Conservation (phyloP, 129 eudicot genomes). For the Pulicaria dysenterica region DNA sequence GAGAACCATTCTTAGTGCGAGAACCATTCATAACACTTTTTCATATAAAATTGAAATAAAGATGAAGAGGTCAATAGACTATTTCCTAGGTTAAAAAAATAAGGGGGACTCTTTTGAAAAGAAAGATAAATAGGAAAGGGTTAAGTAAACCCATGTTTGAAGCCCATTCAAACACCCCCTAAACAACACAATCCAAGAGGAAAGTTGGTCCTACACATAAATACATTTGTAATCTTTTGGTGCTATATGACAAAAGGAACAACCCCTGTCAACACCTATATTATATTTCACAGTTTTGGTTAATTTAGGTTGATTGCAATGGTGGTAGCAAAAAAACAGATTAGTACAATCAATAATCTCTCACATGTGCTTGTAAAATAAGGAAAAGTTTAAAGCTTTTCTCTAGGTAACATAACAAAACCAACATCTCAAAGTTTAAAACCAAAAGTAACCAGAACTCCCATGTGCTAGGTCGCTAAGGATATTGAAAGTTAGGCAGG, state of each 20-base stretch:
- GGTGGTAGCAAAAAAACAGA: conserved; percentile 16
- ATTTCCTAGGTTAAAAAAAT: too few relatives aligned
- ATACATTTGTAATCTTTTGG: not conserved
- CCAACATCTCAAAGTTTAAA: conserved; percentile 20
- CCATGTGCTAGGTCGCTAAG: conserved; percentile 29
- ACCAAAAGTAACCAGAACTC: conserved; percentile 28
- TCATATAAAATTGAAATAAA: too few relatives aligned
- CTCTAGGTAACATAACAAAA: conserved; percentile 21
- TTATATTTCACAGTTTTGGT: conserved; percentile 14
- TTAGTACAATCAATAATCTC: conserved; percentile 22
- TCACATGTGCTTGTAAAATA: conserved; percentile 23
- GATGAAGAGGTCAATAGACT: too few relatives aligned
- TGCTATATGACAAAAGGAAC: conserved; percentile 12
- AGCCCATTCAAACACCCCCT: not conserved
- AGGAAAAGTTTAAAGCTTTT: conserved; percentile 28
- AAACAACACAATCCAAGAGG: conserved; percentile 11
- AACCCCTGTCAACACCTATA: conserved; percentile 13
- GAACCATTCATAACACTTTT: too few relatives aligned
- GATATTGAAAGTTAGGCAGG: conserved; percentile 33
- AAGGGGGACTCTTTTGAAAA: too few relatives aligned
- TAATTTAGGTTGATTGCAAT: conserved; percentile 28
- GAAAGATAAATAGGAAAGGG: too few relatives aligned
- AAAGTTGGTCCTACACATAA: conserved; percentile 3
- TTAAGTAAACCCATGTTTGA: too few relatives aligned
- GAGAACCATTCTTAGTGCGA: too few relatives aligned